Conservation (phyloP, 495 filamentous ascomycete species). For the Usnea hakonensis region DNA sequence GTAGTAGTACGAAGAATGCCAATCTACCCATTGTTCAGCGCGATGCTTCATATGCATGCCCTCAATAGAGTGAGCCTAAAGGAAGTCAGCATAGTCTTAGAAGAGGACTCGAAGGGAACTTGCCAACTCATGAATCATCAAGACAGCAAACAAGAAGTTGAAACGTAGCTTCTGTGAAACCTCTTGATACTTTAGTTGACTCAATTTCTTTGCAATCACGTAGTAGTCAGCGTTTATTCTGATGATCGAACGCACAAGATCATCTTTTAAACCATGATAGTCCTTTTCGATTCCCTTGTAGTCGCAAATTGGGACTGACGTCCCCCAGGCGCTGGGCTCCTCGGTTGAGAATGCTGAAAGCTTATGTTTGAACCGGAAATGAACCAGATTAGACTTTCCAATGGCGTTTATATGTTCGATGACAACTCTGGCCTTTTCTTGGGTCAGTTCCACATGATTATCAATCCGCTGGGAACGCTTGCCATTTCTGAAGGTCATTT, state of each 20-base stretch:
- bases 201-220: constrained; percentile 22
- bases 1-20: constrained; percentile 12
- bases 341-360: constrained; percentile 3
- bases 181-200: constrained; percentile 21
- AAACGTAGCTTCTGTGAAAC: constrained; percentile 25
- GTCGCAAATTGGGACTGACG: constrained; percentile 19
- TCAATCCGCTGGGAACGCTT: constrained; percentile 20
- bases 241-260: constrained; percentile 19
- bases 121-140: constrained; percentile 23
- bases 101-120: not conserved
- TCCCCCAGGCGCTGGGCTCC: constrained; percentile 8
- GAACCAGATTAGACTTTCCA: constrained; percentile 18
- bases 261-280: constrained; percentile 6
- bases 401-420: constrained; percentile 17
- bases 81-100: not conserved
- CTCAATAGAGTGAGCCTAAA: constrained; percentile 22
- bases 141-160: constrained; percentile 20
- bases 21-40: constrained; percentile 20
- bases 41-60: constrained; percentile 16
- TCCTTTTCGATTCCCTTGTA: constrained; percentile 12
- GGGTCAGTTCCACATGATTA: constrained; percentile 19
- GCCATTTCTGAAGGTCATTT: constrained; percentile 19
- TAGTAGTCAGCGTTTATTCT: constrained; percentile 22
- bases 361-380: constrained; percentile 20
- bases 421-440: constrained; percentile 15